A percentile compares a stretch with the other conserved stretches of the same genome.
These are phyloP conservation scores for Panus rudis DNA, from an alignment of 768 basidiomycete genomes.

Conservation along the genomic window DNA sequence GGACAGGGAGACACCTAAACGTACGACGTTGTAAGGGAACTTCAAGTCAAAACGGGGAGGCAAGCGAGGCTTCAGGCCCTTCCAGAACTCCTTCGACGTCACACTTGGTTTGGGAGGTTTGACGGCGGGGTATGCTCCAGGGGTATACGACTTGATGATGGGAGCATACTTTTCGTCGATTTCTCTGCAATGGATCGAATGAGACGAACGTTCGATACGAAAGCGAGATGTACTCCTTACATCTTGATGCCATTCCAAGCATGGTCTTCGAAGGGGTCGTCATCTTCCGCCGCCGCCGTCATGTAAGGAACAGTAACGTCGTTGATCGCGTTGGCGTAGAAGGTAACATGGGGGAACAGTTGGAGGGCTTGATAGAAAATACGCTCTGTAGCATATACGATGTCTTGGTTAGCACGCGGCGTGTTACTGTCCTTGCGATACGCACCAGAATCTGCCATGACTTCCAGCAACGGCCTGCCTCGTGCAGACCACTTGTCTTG, in stretches of 20 bases:
- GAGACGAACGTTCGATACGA: neutral
- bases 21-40: conserved; percentile 69
- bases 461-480: conserved; percentile 61
- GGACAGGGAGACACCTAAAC: conserved; percentile 17
- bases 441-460: conserved; percentile 74
- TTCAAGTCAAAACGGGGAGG: conserved; percentile 52
- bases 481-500: conserved; percentile 63
- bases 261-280: conserved; percentile 59
- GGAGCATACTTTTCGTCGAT: conserved; percentile 49
- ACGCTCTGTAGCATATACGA: conserved; percentile 37
- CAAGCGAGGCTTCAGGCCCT: conserved; percentile 33
- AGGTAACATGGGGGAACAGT: conserved; percentile 58
- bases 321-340: conserved; percentile 78
- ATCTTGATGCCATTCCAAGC: conserved; percentile 53
- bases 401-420: neutral
- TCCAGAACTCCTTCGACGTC: conserved; percentile 41
- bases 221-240: conserved; percentile 26
- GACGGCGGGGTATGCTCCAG: conserved; percentile 38
- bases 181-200: conserved; percentile 31
- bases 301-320: conserved; percentile 80
- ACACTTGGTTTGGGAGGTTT: conserved; percentile 30
- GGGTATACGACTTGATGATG: conserved; percentile 45
- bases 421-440: neutral
- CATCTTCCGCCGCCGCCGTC: conserved; percentile 63
- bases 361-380: conserved; percentile 71